Evolutionary conservation across 2,329 filamentous ascomycete genomes (phyloP).

Genomic region (Pleoardoris graminearum): DNA sequence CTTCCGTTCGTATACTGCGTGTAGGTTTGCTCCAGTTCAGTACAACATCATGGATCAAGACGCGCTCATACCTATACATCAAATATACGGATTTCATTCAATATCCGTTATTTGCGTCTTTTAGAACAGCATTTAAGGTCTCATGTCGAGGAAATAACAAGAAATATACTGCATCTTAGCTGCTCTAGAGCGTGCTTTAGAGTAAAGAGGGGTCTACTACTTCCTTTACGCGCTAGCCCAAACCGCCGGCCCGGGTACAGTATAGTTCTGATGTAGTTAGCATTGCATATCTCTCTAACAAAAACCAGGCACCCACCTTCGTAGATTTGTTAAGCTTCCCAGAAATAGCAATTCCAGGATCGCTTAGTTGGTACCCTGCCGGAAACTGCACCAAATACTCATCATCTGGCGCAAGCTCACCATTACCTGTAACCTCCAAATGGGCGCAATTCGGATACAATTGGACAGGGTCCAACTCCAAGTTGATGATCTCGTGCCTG

Average conservation of each 20-base stretch:
- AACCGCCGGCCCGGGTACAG: constrained; percentile 13
- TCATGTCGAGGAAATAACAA: no score
- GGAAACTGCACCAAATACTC: constrained; percentile 17
- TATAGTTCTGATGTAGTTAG: constrained; percentile 12
- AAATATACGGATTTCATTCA: no score
- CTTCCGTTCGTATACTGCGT: no score
- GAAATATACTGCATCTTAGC: no score
- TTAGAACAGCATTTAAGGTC: no score
- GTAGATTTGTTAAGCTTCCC: constrained; percentile 6
- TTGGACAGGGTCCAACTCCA: constrained; percentile 10
- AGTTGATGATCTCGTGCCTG: constrained; percentile 16
- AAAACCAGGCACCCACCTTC: constrained; percentile 4
- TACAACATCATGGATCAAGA: no score
- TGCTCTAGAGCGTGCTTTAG: no score
- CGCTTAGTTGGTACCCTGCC: constrained; percentile 10
- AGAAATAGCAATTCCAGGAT: constrained; percentile 16
- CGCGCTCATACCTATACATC: no score
- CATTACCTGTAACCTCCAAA: constrained; percentile 8
- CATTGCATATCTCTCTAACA: background rate
- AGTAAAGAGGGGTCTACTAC: no score
- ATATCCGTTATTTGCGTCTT: no score
- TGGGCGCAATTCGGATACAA: constrained; percentile 18
- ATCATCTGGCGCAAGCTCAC: constrained; percentile 3
- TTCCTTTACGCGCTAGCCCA: constrained; percentile 3
- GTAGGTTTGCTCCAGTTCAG: no score